Base-by-base conservation (phyloP, 1,284 basidiomycete genomes). In the Peniophora sp. region DNA sequence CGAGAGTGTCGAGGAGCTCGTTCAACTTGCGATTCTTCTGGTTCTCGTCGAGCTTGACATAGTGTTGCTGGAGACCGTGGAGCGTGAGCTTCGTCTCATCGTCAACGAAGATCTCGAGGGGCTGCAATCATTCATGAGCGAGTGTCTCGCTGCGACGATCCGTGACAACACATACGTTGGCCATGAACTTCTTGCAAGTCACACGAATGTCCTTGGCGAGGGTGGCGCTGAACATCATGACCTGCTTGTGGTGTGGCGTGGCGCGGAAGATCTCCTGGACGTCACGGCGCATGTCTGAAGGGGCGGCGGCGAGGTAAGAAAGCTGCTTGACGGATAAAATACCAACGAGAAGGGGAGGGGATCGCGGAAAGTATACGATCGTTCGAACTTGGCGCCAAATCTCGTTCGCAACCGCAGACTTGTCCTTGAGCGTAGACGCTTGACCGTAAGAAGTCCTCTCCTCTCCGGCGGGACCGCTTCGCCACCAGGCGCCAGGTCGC, bases 221-320 rank as follows among this genome's bases (percentile, higher is more conserved):
- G 1, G 97, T 99, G 45, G 97, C 97, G 62, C 92, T 96, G 79
- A 99, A 99, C 97, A 99, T 99, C 97, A 99, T 99, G 58, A 99
- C 97, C 79, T 99, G 97, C 78, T 99, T 99, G 82, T 97, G 94
- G 72, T 97, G 96, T 52, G 97, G 97, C n/a, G 97, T 99, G 15
- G 93, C 83, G 61, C 95, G 88, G 85, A 99, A 99, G 64, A 99
- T 98, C 75, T 99, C 97, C 82, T 99, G 97, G 55, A 99, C 96
- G 68, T 99, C 97, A 62, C 97, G 92, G 70, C 97, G 96, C 97
- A 99, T 99, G 85, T 99, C 96, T 98, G 75, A 66, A 75, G 72
- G 27, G 72, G 70, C 71, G 75, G 72, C 74, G 78, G 74, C 74
- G 78, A 68, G 64, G 67, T 68, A 68, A 89, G 84, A 87, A 78